Evolutionary conservation across 257 asterid genomes (phyloP).

Genomic region (Pogostemon cablin): DNA sequence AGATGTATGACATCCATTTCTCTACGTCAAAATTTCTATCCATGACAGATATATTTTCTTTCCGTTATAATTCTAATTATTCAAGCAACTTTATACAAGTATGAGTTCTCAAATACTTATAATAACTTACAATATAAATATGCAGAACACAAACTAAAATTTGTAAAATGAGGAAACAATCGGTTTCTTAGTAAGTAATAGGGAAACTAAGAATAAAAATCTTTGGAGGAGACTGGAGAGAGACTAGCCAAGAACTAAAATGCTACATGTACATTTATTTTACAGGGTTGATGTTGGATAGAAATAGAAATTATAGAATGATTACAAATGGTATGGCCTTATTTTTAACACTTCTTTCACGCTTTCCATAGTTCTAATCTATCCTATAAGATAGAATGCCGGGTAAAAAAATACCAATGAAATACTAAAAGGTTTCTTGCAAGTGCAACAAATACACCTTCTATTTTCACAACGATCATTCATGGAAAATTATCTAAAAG

Average conservation of each 20-base stretch:
- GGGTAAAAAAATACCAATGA: neutral
- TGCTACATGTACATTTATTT: neutral
- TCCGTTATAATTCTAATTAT: neutral
- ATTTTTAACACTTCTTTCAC: neutral
- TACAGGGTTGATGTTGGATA: neutral
- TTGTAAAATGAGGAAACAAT: too few relatives aligned
- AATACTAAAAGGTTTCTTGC: neutral
- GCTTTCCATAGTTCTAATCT: neutral
- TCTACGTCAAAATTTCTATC: neutral
- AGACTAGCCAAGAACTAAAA: neutral
- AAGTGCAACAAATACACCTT: neutral
- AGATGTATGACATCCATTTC: neutral
- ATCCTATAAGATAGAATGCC: neutral
- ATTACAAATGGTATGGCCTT: neutral
- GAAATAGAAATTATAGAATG: neutral
- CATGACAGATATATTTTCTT: neutral
- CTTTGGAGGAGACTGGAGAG: neutral
- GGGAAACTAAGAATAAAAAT: neutral
- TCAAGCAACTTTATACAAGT: neutral
- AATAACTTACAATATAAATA: constrained; percentile 2
- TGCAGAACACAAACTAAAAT: neutral
- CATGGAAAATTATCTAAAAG: neutral
- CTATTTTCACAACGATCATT: neutral
- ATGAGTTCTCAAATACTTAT: neutral
- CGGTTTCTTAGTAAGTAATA: too few relatives aligned